A percentile compares a stretch with the other conserved stretches of the same genome.
Conservation (phyloP, 2,329 filamentous ascomycete genomes). For the Fusarium ramigenum region DNA sequence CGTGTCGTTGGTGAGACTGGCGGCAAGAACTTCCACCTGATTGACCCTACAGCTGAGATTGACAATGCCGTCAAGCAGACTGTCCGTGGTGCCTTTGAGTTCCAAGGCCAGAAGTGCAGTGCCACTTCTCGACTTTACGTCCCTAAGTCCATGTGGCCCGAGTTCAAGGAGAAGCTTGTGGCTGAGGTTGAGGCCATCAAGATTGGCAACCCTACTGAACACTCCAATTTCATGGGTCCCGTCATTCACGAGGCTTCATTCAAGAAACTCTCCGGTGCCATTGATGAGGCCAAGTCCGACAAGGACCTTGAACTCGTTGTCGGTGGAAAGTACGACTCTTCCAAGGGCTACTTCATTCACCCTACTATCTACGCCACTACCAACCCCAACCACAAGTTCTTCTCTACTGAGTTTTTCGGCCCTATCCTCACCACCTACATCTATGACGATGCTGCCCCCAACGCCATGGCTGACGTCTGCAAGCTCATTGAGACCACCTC, state of each 20-base stretch:
- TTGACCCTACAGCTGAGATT: constrained; percentile 81
- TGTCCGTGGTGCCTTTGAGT: constrained; percentile 88
- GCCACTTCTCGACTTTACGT: constrained; percentile 85
- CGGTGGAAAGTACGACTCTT: constrained; percentile 80
- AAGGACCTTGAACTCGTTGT: constrained; percentile 75
- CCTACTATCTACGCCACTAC: constrained; percentile 83
- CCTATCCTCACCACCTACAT: constrained; percentile 79
- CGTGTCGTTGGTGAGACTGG: constrained; percentile 91
- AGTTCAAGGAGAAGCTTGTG: constrained; percentile 73
- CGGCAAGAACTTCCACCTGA: constrained; percentile 91
- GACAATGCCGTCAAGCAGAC: constrained; percentile 83
- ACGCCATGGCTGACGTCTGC: constrained; percentile 68
- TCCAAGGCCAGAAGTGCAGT: constrained; percentile 91
- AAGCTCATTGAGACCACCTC: constrained; percentile 74
- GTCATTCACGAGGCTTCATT: constrained; percentile 87
- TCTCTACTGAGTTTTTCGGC: constrained; percentile 84
- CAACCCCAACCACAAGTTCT: constrained; percentile 77
- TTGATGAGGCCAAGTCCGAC: constrained; percentile 83
- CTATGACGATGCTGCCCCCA: constrained; percentile 73
- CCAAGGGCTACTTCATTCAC: constrained; percentile 83
- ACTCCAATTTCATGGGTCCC: constrained; percentile 84
- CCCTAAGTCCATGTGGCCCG: constrained; percentile 76
- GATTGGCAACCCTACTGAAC: constrained; percentile 73
- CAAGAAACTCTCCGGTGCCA: constrained; percentile 79
- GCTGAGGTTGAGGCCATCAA: constrained; percentile 76